Conservation (phyloP, 441 rosid species). For the Croton laevigatus region DNA sequence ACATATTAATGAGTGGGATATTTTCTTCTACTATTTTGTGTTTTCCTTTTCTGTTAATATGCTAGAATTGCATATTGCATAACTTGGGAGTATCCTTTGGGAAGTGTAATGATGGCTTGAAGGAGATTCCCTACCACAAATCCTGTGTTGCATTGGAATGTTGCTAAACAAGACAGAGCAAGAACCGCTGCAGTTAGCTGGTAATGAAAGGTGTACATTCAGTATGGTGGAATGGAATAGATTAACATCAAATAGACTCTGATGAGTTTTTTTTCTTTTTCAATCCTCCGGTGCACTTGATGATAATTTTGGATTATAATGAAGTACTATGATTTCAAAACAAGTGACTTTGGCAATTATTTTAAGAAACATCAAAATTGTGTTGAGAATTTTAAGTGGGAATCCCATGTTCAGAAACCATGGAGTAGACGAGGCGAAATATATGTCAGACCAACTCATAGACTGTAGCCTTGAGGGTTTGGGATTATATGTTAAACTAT, state of each 20-base stretch:
- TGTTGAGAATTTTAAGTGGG: background rate
- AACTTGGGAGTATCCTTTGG: background rate
- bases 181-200: background rate
- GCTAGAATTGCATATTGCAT: background rate
- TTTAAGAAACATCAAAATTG: background rate
- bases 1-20: background rate
- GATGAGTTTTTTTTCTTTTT: background rate
- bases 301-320: background rate
- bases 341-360: background rate
- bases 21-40: background rate
- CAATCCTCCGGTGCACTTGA: background rate
- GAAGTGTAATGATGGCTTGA: background rate
- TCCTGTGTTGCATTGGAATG: background rate
- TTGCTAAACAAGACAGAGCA: background rate
- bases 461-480: no score
- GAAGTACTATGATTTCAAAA: conserved; percentile 3
- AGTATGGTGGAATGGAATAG: background rate
- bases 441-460: no score
- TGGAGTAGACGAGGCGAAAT: no score
- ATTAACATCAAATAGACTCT: background rate
- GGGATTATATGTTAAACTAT: no score
- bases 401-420: no score
- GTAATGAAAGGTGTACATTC: background rate
- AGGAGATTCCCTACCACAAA: background rate
- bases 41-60: background rate